A percentile compares a stretch with the other conserved stretches of the same genome.
These are phyloP conservation scores for Pichia sporocuriosa DNA, from an alignment of 805 yeast genomes.

Conservation along the genomic window DNA sequence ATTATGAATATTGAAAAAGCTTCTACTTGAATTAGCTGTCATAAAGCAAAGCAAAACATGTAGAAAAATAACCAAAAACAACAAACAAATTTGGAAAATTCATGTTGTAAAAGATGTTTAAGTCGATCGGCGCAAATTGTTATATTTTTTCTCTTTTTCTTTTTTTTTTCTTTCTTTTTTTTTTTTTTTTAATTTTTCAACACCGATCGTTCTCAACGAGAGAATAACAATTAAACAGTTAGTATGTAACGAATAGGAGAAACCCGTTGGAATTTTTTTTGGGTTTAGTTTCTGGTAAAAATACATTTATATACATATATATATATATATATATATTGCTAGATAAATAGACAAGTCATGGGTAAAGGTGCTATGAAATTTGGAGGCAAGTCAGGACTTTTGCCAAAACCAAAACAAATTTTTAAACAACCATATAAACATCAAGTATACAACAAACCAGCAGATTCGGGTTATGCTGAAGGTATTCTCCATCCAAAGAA, in stretches of 20 bases:
- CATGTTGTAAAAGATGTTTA: background rate
- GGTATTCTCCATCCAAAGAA: constrained; percentile 62
- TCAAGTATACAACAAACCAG: constrained; percentile 40
- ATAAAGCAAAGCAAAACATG: no score
- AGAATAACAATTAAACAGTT: no score
- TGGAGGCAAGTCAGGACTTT: constrained; percentile 71
- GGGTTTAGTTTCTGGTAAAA: no score
- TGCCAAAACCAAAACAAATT: constrained; percentile 72
- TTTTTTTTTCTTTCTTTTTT: background rate
- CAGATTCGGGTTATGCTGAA: constrained; percentile 63
- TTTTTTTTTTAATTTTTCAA: background rate
- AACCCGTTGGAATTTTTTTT: no score
- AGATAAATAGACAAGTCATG: constrained; percentile 23
- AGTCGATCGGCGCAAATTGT: background rate
- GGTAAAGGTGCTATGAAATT: constrained; percentile 44
- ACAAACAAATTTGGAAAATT: background rate
- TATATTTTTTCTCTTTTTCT: background rate
- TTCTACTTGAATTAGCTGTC: no score
- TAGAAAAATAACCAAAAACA: background rate
- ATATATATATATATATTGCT: no score
- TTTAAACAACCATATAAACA: constrained; percentile 63
- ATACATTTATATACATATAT: no score
- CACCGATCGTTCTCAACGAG: background rate
- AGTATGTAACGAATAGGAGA: no score
- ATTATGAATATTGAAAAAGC: background rate